Evolutionary conservation across 2,329 filamentous ascomycete species (phyloP), one percentile per base, ranked within the genome.

Genomic region (Exophiala calicioides): DNA sequence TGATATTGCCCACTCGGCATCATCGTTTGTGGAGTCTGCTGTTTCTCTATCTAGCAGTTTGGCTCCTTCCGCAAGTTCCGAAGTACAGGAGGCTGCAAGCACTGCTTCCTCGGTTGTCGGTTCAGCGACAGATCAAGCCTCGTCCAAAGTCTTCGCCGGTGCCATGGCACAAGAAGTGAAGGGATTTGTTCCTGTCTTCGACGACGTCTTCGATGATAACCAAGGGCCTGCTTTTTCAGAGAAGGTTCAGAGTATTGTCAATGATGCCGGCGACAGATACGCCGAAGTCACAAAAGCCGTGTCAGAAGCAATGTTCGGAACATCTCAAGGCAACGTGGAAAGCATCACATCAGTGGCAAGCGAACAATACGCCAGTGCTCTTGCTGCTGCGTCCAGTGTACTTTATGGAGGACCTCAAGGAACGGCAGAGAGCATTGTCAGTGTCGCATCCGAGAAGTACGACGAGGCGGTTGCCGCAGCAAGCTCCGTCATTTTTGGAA

Each of bases 381-480:
- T 82, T 20, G 68, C 71, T 26, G 80, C 79, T 33, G 80, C 80
- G 0, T 81, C 78, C 41, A 74, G 68, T 42, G 75, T 72, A 4
- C 59, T 83, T 0, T 80, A 80, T 54, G 78, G 78, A 10, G 73
- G 67, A 4, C 58, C 68, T 34, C 60, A 68, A 47, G 67, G 69
- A n/a, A 58, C 61, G 21, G 65, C 58, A 7, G 69, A 73, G 52
- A 76, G 70, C 38, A 66, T 75, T 19, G 71, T 72, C 6, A 77
- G 72, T 48, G 71, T 72, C 29, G 76, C 75, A 12, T 72, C 75
- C 16, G 74, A 78, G 36, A 74, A 73, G 49, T 83, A 81, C 60
- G 66, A 68, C 20, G 69, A 77, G 50, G 80, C 80, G 42, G 76
- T 83, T 45, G 72, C 76, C 47, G 78, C 79, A 44, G 80, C 79